These are phyloP conservation scores for Gossypium turneri DNA, from an alignment of 345 rosid genomes.

Conservation along the genomic window DNA sequence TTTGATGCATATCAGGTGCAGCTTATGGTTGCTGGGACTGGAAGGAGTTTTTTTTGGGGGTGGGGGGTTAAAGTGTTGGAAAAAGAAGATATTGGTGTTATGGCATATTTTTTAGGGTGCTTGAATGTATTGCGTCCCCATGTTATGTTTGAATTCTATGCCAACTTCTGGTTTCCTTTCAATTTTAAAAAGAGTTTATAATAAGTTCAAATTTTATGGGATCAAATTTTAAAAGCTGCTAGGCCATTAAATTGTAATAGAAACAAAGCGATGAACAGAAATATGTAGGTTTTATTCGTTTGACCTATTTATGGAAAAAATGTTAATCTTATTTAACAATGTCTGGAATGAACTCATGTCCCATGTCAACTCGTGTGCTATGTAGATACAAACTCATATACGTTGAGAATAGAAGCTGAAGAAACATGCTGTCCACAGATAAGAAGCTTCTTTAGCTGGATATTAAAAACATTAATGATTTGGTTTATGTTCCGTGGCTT, in stretches of 20 bases:
- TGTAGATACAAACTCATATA: not conserved
- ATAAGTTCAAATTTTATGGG: not conserved
- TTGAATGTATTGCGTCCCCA: not conserved
- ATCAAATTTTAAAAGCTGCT: not conserved
- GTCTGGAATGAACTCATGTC: not conserved
- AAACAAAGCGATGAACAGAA: not conserved
- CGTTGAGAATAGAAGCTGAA: not conserved
- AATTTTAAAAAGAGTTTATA: not conserved
- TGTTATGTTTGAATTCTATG: not conserved
- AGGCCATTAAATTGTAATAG: not conserved
- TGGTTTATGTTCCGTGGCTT: not conserved
- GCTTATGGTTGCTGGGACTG: not conserved
- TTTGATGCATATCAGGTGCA: not conserved
- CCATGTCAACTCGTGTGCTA: not conserved
- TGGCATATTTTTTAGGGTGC: not conserved
- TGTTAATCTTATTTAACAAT: too few species aligned
- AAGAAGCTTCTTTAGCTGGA: not conserved
- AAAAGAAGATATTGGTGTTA: not conserved
- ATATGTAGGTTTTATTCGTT: not conserved
- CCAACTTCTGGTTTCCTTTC: not conserved
- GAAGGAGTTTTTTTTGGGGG: not conserved
- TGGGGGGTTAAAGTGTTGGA: not conserved
- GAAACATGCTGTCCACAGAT: not conserved
- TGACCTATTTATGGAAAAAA: too few species aligned
- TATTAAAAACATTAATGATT: not conserved